These are phyloP conservation scores for Kwoniella dendrophila DNA, from an alignment of 768 basidiomycete species.

Conservation along the genomic window DNA sequence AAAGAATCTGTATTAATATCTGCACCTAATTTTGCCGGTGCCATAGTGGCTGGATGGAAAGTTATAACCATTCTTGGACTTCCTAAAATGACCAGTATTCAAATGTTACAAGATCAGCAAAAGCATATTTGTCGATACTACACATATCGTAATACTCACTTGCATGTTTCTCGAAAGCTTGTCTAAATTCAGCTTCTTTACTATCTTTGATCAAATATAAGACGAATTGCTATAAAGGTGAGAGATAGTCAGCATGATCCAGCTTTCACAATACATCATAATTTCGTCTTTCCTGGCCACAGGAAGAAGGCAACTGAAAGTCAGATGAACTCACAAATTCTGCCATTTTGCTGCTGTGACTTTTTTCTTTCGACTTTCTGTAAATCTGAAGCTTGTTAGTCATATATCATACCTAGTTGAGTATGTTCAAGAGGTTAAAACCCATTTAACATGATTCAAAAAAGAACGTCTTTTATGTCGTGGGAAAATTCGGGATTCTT, in stretches of 20 bases:
- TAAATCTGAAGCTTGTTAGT: neutral
- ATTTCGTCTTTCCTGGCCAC: no score
- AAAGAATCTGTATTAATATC: neutral
- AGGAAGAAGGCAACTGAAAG: neutral
- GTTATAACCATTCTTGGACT: neutral
- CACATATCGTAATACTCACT: neutral
- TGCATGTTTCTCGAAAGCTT: neutral
- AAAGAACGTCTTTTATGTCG: no score
- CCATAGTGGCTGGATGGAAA: neutral
- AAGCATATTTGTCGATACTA: neutral
- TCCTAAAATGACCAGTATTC: no score
- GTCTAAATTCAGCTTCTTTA: neutral
- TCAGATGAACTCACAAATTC: constrained; percentile 1
- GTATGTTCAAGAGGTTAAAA: no score
- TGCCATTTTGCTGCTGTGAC: neutral
- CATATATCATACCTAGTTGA: no score
- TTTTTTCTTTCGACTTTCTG: neutral
- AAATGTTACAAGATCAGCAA: neutral
- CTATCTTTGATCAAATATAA: constrained; percentile 4
- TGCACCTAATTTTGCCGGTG: constrained; percentile 1
- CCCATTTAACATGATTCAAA: no score
- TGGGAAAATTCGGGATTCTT: no score
- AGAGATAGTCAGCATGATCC: neutral
- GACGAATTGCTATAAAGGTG: constrained; percentile 7
- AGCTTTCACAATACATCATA: no score